Base-by-base conservation (phyloP, 2,329 filamentous ascomycete genomes). In the Ophiognomonia clavigignenti-juglandacearum region DNA sequence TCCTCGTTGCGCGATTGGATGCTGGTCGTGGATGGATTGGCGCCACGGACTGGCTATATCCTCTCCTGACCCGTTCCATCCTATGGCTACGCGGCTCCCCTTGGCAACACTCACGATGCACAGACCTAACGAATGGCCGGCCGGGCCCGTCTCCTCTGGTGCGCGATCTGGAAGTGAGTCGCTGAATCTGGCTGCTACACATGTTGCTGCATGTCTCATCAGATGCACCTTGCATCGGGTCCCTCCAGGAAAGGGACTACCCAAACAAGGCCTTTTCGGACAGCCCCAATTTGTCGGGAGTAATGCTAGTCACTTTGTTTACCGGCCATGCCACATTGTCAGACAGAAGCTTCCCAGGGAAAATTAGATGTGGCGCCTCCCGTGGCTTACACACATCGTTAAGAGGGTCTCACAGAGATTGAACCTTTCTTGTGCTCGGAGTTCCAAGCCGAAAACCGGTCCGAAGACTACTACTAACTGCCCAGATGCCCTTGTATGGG, bases 181-280 rank as follows among this genome's bases (percentile, higher is more conserved):
- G 48, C 45, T 41, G 38, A 45, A 51, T 48, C 45, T 45, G 45
- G 37, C 44, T 48, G 48, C 48, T 48, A 51, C 48, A 48, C 40
- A 39, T 51, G 44, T 48, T 35, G 45, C 45, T 48, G 45, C 45
- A 51, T 51, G 48, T 51, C 48, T 51, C 45, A 45, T 31, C 31
- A 45, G 45, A 40, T 41, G 45, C 45, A 41, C 45, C 39, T 24
- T 22, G n/a, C n/a, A 38, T 38, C 48, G 45, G 45, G 45, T 39
- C 41, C 45, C 7, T 42, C 27, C 32, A 51, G 31, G 35, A 24
- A 41, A 35, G 26, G 37, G n/a, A 31, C 34, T 34, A 48, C 20
- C 23, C 48, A 27, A 43, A 24, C 37, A n/a, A n/a, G n/a, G n/a
- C 20, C 27, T 26, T 13, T 29, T 14, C 31, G 24, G 32, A 45